Conservation (phyloP, 768 basidiomycete species). For the Rhodocollybia butyracea region DNA sequence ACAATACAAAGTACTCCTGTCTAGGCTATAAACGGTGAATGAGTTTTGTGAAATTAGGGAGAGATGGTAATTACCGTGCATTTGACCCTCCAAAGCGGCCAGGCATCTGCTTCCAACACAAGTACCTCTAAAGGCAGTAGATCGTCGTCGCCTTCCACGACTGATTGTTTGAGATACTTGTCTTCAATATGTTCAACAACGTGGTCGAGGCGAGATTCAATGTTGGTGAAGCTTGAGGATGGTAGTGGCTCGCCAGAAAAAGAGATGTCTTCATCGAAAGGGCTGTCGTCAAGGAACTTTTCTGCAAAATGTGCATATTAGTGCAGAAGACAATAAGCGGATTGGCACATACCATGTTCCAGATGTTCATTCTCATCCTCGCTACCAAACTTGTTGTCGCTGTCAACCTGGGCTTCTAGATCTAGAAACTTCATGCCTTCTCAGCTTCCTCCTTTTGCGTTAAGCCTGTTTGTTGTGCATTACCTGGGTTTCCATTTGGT, state of each 20-base stretch:
- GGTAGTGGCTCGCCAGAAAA: not conserved
- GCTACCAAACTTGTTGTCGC: not conserved
- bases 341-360: not conserved
- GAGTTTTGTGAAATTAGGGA: not conserved
- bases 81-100: conserved; percentile 1
- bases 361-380: not conserved
- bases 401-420: not conserved
- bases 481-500: not conserved
- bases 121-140: not conserved
- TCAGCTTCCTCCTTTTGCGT: not conserved
- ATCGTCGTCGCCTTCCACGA: not conserved
- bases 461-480: not conserved
- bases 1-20: not conserved
- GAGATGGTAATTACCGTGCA: not conserved
- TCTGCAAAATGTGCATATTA: not conserved
- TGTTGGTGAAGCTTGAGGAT: not conserved
- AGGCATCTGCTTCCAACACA: not conserved
- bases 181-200: not conserved
- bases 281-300: not conserved
- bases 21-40: not conserved
- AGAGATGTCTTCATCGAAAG: not conserved
- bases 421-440: not conserved
- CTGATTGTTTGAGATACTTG: not conserved
- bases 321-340: not conserved
- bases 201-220: not conserved